These are phyloP conservation scores for Cadophora sp. DNA, from an alignment of 2,329 filamentous ascomycete genomes.

Conservation along the genomic window DNA sequence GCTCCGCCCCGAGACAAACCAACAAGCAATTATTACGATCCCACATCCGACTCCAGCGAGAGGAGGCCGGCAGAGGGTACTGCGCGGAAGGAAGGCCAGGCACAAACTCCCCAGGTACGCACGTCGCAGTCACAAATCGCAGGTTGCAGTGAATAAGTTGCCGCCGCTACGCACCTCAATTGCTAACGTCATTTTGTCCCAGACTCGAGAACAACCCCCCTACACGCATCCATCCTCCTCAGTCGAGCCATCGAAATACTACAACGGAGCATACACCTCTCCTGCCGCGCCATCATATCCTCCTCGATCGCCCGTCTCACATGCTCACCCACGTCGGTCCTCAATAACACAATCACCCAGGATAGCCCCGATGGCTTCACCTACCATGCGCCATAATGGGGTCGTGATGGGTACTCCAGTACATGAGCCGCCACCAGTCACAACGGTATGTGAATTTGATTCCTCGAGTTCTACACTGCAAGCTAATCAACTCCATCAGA, in stretches of 20 bases:
- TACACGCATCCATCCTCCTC: constrained; percentile 54
- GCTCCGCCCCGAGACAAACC: constrained; percentile 49
- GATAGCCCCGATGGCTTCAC: constrained; percentile 53
- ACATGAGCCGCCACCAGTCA: constrained; percentile 35
- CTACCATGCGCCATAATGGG: constrained; percentile 54
- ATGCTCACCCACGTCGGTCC: constrained; percentile 50
- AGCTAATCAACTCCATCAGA: constrained; percentile 53
- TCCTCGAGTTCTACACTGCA: constrained; percentile 13
- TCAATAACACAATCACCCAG: constrained; percentile 43
- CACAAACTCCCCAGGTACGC: constrained; percentile 43
- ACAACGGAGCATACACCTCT: constrained; percentile 58
- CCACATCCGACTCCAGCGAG: constrained; percentile 52
- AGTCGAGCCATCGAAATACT: constrained; percentile 56
- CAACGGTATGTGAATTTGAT: constrained; percentile 36
- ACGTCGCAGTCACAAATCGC: constrained; percentile 7
- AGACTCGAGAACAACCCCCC: constrained; percentile 59
- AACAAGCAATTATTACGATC: constrained; percentile 54
- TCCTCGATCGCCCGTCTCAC: constrained; percentile 58
- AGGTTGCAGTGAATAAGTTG: constrained; percentile 15
- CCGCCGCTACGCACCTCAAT: constrained; percentile 17
- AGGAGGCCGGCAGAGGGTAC: constrained; percentile 47
- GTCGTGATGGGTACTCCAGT: constrained; percentile 43
- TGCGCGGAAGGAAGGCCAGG: constrained; percentile 40
- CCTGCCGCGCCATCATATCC: constrained; percentile 53
- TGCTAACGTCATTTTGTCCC: constrained; percentile 27